phyloP scores from a whole-genome alignment of 2,329 filamentous ascomycete genomes.

The Pseudogymnoascus sp. region DNA sequence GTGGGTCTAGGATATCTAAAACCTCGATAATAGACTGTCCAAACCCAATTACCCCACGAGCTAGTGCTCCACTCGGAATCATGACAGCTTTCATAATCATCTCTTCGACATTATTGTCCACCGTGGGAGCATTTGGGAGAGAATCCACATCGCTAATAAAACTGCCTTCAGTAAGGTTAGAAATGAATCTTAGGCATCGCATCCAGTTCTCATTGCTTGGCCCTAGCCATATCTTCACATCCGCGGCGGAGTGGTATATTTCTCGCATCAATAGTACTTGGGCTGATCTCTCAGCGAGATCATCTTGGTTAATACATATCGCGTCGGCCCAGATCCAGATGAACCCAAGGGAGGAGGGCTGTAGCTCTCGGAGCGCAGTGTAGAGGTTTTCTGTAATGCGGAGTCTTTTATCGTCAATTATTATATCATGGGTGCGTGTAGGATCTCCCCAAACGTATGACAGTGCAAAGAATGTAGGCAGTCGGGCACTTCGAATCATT shows the following conservation, averaged over 20 bases:
- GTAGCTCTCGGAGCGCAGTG: conserved; percentile 9
- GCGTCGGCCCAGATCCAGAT: conserved; percentile 15
- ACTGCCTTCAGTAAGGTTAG: neutral
- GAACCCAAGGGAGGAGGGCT: neutral
- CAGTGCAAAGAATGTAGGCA: conserved; percentile 8
- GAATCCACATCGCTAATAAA: conserved; percentile 4
- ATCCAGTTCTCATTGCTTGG: no score
- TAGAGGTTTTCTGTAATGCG: conserved; percentile 11
- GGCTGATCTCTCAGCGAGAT: conserved; percentile 9
- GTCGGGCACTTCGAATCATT: neutral
- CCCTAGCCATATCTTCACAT: conserved; percentile 12
- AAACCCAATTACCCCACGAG: no score
- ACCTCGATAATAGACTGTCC: no score
- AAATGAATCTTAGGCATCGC: no score
- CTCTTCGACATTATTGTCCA: neutral
- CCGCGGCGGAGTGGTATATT: conserved; percentile 13
- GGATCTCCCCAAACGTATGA: conserved; percentile 14
- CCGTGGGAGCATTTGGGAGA: neutral
- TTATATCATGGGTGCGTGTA: conserved; percentile 9
- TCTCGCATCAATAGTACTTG: conserved; percentile 15
- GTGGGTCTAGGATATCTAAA: no score
- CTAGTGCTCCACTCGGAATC: no score
- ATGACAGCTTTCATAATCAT: neutral
- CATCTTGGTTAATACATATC: conserved; percentile 15
- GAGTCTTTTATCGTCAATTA: conserved; percentile 11